Evolutionary conservation across 1,284 basidiomycete species (phyloP), one percentile per base, ranked within the genome.

Genomic region (Tilletia walkeri): DNA sequence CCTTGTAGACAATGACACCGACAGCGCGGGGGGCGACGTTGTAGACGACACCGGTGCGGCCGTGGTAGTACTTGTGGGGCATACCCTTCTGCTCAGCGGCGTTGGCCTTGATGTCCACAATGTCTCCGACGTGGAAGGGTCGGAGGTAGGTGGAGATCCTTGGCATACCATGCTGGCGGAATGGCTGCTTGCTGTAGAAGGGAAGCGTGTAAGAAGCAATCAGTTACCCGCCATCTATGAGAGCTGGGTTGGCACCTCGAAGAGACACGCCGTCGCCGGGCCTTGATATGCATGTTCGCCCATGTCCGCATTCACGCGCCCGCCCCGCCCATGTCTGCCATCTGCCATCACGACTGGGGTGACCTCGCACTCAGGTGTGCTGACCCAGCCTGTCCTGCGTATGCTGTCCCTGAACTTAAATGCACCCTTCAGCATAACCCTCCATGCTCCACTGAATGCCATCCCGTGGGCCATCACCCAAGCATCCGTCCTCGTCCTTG

Each of bases 21-120:
- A 99, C 95, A 71, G 93, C 91, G 72, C 90, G 89, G 73, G 92
- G 93, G 69, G 95, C 93, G 77, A 99, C 95, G 87, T 98, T 98
- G 90, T 96, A 99, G 76, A 99, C 88, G 82, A 99, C 95, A 79
- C 96, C 95, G 77, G 95, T 99, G 76, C 93, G 92, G 82, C 93
- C 94, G 80, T 70, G 73, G 81, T 83, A 83, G 78, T 82, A 83
- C 87, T 98, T 98, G 89, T 97, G 95, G 85, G 95, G 95, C 94
- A 99, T 97, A 86, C 95, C 95, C 91, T 95, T 96, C 89, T 99
- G 96, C 87, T 97, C 92, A 68, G 95, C 93, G 75, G 95, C 90
- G 86, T 99, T 98, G 82, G 95, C 95, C 88, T 96, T 96, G 89
- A 99, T 99, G 88, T 99, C 95, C 82, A 99, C 95, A 84, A 99